Percentiles rank a stretch among this genome's conserved stretches.
phyloP scores from a whole-genome alignment of 2,329 filamentous ascomycete genomes.

The Bipolaris bicolor region DNA sequence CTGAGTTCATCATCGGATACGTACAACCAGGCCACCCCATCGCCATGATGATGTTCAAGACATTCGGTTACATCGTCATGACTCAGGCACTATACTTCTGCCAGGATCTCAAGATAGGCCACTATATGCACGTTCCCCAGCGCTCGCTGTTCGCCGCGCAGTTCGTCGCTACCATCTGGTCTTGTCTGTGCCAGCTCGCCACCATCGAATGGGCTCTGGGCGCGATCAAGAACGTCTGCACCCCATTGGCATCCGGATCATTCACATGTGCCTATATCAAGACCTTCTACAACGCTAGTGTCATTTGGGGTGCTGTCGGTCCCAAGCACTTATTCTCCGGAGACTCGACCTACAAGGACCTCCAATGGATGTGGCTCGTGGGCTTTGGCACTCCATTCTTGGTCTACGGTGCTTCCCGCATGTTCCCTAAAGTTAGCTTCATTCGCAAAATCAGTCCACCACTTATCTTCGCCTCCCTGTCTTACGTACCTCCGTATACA shows the following conservation, averaged over 20 bases:
- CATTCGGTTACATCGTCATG: background rate
- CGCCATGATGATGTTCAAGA: slow-evolving; percentile 1
- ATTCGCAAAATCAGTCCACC: background rate
- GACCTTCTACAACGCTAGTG: background rate
- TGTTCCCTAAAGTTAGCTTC: background rate
- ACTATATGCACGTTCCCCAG: background rate
- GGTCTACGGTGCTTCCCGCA: background rate
- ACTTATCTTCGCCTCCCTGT: background rate
- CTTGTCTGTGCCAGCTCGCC: background rate
- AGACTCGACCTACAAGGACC: background rate
- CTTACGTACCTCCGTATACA: background rate
- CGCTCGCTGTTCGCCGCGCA: background rate
- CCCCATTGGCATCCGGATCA: background rate
- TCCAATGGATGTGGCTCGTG: background rate
- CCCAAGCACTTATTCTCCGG: background rate
- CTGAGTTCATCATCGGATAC: background rate
- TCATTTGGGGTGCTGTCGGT: background rate
- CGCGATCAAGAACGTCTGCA: background rate
- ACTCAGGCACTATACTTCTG: background rate
- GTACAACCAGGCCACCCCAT: background rate
- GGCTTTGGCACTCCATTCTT: background rate
- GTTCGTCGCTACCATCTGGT: background rate
- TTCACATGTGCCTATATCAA: background rate
- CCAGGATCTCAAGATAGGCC: background rate
- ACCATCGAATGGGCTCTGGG: background rate